Percentiles rank a stretch among this genome's conserved stretches.
Conservation (phyloP, 148 eudicot genomes). For the Heliamphora exappendiculata region DNA sequence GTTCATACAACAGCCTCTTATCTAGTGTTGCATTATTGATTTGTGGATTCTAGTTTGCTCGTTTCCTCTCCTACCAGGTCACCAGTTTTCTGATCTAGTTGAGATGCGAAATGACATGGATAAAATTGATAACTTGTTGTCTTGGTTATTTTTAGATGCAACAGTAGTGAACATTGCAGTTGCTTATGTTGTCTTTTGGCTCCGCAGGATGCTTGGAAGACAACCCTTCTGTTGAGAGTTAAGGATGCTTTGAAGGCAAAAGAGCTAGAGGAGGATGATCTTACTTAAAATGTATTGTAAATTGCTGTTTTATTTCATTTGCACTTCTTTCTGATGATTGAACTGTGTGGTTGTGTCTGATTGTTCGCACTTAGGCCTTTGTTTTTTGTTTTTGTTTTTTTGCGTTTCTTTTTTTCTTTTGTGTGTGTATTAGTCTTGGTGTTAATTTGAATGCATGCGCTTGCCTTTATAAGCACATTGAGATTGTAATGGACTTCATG, state of each 20-base stretch:
- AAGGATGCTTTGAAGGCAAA: conserved; percentile 75
- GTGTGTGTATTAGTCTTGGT: background rate
- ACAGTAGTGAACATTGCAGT: background rate
- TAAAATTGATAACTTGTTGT: background rate
- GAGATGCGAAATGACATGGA: background rate
- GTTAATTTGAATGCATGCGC: background rate
- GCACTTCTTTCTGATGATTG: conserved; percentile 12
- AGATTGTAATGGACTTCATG: background rate
- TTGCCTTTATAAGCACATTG: background rate
- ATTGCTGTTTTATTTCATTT: background rate
- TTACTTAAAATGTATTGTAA: conserved; percentile 29
- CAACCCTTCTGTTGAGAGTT: conserved; percentile 84
- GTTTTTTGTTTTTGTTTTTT: background rate
- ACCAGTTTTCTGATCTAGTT: no score
- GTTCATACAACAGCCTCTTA: background rate
- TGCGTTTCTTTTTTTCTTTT: background rate
- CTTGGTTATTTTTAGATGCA: background rate
- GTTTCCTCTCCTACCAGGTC: background rate
- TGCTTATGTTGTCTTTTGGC: background rate
- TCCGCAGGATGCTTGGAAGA: conserved; percentile 77
- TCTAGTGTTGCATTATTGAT: background rate
- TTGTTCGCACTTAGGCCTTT: background rate
- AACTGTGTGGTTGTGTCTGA: background rate
- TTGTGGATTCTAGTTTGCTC: background rate
- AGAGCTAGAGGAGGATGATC: conserved; percentile 83